Evolutionary conservation across 2,329 filamentous ascomycete genomes (phyloP).

Genomic region (Fusarium sp.): DNA sequence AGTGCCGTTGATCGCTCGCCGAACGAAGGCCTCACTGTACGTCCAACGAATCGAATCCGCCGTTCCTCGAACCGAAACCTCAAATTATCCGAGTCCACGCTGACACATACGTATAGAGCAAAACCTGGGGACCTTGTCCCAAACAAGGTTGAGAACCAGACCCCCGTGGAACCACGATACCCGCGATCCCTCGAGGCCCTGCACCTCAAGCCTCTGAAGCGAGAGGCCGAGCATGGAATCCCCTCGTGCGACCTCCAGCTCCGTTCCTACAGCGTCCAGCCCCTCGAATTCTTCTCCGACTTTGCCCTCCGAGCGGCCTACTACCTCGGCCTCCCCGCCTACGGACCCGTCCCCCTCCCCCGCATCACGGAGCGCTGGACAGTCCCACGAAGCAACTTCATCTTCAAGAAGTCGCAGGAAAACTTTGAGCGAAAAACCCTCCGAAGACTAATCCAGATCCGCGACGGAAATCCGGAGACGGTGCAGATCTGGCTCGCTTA

Average conservation of each 20-base stretch:
- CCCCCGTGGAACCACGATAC: constrained; percentile 59
- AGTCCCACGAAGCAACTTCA: constrained; percentile 87
- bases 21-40: constrained; percentile 44
- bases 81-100: neutral
- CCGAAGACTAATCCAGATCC: constrained; percentile 88
- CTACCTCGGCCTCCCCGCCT: constrained; percentile 88
- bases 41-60: constrained; percentile 18
- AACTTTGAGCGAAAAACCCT: constrained; percentile 95
- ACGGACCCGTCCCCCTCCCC: constrained; percentile 87
- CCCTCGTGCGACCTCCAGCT: constrained; percentile 92
- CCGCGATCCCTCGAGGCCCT: constrained; percentile 87
- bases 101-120: constrained; percentile 24
- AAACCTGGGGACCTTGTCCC: constrained; percentile 28
- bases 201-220: constrained; percentile 86
- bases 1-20: constrained; percentile 39
- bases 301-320: constrained; percentile 96
- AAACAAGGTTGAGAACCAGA: constrained; percentile 21
- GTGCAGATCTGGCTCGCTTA: constrained; percentile 95
- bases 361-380: constrained; percentile 94
- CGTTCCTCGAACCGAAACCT: neutral
- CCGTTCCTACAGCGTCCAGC: constrained; percentile 89
- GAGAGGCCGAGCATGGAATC: constrained; percentile 78
- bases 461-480: constrained; percentile 88
- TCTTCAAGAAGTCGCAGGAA: constrained; percentile 97
- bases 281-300: constrained; percentile 94